These are phyloP conservation scores for Fusarium goolgardi DNA, from an alignment of 2,329 filamentous ascomycete genomes.

Conservation along the genomic window DNA sequence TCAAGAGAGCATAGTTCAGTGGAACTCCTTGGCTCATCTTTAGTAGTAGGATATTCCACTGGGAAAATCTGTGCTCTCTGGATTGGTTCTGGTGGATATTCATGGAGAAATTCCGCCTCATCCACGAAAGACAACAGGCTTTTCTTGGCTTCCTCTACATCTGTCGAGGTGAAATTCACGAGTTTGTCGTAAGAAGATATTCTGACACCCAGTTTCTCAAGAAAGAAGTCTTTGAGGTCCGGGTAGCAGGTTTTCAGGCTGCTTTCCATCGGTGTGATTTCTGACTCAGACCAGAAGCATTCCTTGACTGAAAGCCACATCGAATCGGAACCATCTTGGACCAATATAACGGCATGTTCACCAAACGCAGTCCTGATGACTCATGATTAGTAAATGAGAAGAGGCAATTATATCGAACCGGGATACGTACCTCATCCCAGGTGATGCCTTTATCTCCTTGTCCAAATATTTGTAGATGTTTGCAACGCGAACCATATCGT, in stretches of 20 bases:
- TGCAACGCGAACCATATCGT: not conserved
- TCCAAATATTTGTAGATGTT: slow-evolving; percentile 28
- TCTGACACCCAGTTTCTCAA: slow-evolving; percentile 11
- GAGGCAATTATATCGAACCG: accelerated
- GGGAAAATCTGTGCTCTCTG: slow-evolving; percentile 29
- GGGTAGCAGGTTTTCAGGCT: slow-evolving; percentile 16
- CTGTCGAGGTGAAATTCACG: not conserved
- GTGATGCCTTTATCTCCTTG: not conserved
- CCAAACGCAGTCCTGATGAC: slow-evolving; percentile 13
- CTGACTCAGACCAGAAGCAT: slow-evolving; percentile 30
- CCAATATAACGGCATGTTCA: slow-evolving; percentile 4
- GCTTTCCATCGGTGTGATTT: slow-evolving; percentile 1
- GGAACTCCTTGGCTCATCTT: not conserved
- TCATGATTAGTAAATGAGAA: not conserved
- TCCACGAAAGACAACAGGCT: slow-evolving; percentile 6
- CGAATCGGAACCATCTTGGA: not conserved
- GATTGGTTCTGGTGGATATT: not conserved
- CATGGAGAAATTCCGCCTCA: not conserved
- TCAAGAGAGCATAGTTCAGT: not conserved
- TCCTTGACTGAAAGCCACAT: slow-evolving; percentile 16
- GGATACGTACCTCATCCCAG: slow-evolving; percentile 11
- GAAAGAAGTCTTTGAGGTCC: slow-evolving; percentile 11
- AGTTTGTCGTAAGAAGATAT: slow-evolving; percentile 22
- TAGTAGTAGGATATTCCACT: not conserved
- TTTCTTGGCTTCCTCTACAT: not conserved